phyloP scores from a whole-genome alignment of 2,329 filamentous ascomycete species.

The Verticillium longisporum region DNA sequence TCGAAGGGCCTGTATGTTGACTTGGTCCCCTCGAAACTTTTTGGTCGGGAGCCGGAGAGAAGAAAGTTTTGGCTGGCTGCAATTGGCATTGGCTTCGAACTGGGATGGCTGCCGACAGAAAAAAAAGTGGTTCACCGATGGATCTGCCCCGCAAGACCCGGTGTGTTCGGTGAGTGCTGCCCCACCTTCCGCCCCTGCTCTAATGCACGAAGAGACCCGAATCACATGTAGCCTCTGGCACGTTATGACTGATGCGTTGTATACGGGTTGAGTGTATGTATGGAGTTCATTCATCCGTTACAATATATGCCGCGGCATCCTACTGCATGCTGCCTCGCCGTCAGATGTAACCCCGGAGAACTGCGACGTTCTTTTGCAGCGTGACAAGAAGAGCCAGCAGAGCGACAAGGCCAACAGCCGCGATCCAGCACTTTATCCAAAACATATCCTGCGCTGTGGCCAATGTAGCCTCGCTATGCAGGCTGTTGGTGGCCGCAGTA shows the following conservation, averaged over 20 bases:
- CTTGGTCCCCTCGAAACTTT: background rate
- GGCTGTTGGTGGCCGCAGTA: background rate
- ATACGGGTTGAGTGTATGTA: no score
- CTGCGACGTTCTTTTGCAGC: background rate
- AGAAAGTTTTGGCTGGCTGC: background rate
- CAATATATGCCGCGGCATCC: no score
- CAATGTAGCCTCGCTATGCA: background rate
- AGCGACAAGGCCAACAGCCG: background rate
- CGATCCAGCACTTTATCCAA: background rate
- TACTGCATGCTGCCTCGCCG: no score
- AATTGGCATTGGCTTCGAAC: background rate
- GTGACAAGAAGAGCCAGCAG: background rate
- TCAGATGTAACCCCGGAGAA: no score
- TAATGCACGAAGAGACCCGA: no score
- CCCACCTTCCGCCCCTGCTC: background rate
- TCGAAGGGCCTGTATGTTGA: slow-evolving; percentile 6
- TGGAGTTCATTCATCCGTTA: no score
- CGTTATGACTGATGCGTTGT: no score
- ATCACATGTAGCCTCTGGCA: no score
- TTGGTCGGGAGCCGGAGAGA: background rate
- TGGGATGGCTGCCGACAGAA: slow-evolving; percentile 5
- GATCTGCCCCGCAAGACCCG: slow-evolving; percentile 8
- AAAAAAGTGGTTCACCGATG: slow-evolving; percentile 13
- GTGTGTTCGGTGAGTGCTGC: slow-evolving; percentile 1
- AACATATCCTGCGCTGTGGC: background rate